phyloP scores from a whole-genome alignment of 176 grass and related monocot genomes.

The Triticum dicoccoides region DNA sequence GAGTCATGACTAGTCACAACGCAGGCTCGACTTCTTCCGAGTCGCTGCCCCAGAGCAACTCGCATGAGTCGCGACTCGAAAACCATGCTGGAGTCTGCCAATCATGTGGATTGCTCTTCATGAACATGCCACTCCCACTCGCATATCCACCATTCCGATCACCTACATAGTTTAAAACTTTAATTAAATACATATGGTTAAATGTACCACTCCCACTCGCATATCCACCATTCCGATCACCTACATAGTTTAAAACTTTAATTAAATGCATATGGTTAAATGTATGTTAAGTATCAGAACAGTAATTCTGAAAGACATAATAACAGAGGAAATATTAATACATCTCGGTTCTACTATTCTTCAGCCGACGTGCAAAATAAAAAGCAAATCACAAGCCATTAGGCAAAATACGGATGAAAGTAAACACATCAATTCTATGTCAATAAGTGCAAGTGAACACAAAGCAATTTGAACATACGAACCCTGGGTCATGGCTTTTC shows the following conservation, averaged over 20 bases:
- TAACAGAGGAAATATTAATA: not conserved
- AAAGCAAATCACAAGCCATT: not conserved
- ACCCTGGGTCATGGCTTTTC: not conserved
- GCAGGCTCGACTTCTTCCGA: too few relatives aligned
- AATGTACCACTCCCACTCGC: not conserved
- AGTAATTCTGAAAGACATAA: not conserved
- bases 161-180: not conserved
- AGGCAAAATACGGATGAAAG: too few relatives aligned
- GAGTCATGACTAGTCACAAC: too few relatives aligned
- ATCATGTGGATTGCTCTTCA: not conserved
- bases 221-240: too few relatives aligned
- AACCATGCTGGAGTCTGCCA: too few relatives aligned
- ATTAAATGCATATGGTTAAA: too few relatives aligned
- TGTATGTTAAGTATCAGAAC: not conserved
- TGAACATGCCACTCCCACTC: not conserved
- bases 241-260: too few relatives aligned
- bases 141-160: too few relatives aligned
- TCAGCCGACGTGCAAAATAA: not conserved
- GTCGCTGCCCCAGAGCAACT: too few relatives aligned
- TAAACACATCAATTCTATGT: not conserved
- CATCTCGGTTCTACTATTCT: not conserved
- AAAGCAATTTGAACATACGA: not conserved
- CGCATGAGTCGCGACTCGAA: too few relatives aligned
- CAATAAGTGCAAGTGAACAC: not conserved
- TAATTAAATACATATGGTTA: not conserved